These are phyloP conservation scores for Saksenaea vasiformis DNA, from an alignment of 371 early-diverging fungal species.

Conservation along the genomic window DNA sequence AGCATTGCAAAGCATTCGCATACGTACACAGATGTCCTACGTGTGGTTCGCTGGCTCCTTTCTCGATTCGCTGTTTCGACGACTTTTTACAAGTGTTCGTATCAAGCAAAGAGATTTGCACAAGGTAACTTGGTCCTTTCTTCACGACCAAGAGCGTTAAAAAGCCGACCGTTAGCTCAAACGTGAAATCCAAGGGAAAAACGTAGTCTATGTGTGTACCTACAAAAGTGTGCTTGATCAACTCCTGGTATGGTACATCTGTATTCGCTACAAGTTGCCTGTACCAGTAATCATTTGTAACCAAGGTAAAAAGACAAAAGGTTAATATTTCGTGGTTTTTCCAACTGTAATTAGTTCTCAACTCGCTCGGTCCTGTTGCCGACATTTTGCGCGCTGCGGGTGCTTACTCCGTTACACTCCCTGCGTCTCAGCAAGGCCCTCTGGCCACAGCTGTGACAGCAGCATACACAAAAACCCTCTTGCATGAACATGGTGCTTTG, in stretches of 20 bases:
- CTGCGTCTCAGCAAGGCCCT: conserved; percentile 37
- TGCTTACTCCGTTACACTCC: conserved; percentile 46
- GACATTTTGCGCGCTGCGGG: conserved; percentile 52
- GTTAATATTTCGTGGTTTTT: neutral
- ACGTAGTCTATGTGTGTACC: conserved; percentile 50
- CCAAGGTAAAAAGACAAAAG: conserved; percentile 27
- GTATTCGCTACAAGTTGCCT: conserved; percentile 45
- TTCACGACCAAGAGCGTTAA: neutral
- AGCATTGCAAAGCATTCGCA: conserved; percentile 44
- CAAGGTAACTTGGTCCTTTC: conserved; percentile 8
- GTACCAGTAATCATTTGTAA: conserved; percentile 54
- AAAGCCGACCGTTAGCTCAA: conserved; percentile 17
- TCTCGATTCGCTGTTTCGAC: conserved; percentile 39
- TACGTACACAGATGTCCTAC: conserved; percentile 49
- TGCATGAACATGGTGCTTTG: conserved; percentile 48
- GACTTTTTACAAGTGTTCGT: conserved; percentile 39
- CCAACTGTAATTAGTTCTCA: conserved; percentile 23
- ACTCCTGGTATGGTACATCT: conserved; percentile 50
- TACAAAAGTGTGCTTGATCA: conserved; percentile 49
- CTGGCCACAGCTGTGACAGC: conserved; percentile 44
- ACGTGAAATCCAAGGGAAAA: conserved; percentile 42
- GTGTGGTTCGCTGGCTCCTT: conserved; percentile 54
- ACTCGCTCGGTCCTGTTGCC: conserved; percentile 45
- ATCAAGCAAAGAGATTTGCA: conserved; percentile 30
- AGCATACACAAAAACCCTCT: conserved; percentile 44